Base-by-base conservation (phyloP, 805 yeast species). In the Starmerella apis region DNA sequence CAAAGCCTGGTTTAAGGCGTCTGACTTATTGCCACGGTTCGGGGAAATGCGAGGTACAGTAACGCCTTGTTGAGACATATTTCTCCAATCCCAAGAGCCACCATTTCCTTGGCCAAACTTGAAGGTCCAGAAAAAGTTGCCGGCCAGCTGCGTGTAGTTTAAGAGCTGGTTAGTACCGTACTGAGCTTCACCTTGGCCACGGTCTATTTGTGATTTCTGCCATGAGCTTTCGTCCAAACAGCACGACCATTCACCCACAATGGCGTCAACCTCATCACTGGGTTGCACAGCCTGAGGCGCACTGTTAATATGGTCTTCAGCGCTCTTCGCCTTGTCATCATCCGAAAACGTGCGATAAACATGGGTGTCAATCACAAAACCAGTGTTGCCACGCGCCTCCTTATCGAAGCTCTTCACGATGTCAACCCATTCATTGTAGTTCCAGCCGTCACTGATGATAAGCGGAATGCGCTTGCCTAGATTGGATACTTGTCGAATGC, bases 81-180 rank as follows among this genome's bases (percentile, higher is more conserved):
- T 83, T 22, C 74, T 72, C 66, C 86, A 81, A 45, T 92, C 96
- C 97, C 97, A 90, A 67, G 86, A 96, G 14, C 97, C 97, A 38
- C 96, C 96, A 61, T 81, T 82, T 2, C 96, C 96, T 50, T 79
- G 72, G 62, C 82, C 77, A 62, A 88, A 88, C 66, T 86, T 86
- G 64, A 69, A 83, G 1, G 95, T 84, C 97, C 97, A 90, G 66
- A 92, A 90, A 65, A 74, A 88, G 51, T 77, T 73, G 0, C 97
- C 97, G 50, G 78, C 74, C 9, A 71, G 64, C 33, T 74, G 58
- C 4, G 63, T 61, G 60, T 83, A 76, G 5, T 75, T 55, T 2
- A 66, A 60, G 4, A 65, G 56, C 63, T 86, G 80, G n/a, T 63
- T 64, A 18, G 69, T 69, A 10, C 95, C 95, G 61, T 70, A 88